Evolutionary conservation across 257 asterid genomes (phyloP).

Genomic region (Lantana camara): DNA sequence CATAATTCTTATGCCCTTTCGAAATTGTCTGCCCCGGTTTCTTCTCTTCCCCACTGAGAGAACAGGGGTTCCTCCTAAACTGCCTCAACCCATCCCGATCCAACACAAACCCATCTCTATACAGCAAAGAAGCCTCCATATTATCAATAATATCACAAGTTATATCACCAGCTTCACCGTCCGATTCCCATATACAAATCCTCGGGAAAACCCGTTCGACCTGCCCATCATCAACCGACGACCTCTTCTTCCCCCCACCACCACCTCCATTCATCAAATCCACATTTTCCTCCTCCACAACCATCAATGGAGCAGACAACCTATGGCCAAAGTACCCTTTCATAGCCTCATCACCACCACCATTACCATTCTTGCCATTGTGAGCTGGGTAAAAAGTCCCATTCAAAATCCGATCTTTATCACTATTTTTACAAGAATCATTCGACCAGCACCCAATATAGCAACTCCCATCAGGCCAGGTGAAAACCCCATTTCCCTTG

Average conservation of each 20-base stretch:
- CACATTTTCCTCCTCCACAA: slow-evolving; percentile 40
- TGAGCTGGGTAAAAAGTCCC: slow-evolving; percentile 79
- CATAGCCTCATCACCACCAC: slow-evolving; percentile 36
- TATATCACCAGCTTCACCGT: slow-evolving; percentile 95
- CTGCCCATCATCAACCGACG: slow-evolving; percentile 56
- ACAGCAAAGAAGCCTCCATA: slow-evolving; percentile 78
- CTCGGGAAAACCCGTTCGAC: slow-evolving; percentile 72
- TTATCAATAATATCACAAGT: slow-evolving; percentile 93
- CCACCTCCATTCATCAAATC: slow-evolving; percentile 40
- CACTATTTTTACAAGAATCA: slow-evolving; percentile 37
- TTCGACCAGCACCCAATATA: slow-evolving; percentile 75
- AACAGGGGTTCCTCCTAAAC: slow-evolving; percentile 73
- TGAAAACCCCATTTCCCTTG: slow-evolving; percentile 81
- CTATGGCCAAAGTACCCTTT: slow-evolving; percentile 40
- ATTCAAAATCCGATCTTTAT: slow-evolving; percentile 47
- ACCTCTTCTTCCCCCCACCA: slow-evolving; percentile 59
- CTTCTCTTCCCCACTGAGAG: slow-evolving; percentile 71
- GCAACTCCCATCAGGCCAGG: slow-evolving; percentile 93
- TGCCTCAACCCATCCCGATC: slow-evolving; percentile 63
- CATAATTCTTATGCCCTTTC: slow-evolving; percentile 94
- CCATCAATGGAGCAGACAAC: slow-evolving; percentile 56
- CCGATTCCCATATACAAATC: slow-evolving; percentile 96
- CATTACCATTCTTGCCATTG: slow-evolving; percentile 32
- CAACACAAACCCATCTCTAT: slow-evolving; percentile 54
- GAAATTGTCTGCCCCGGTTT: slow-evolving; percentile 85